Evolutionary conservation across 495 filamentous ascomycete species (phyloP), one percentile per base, ranked within the genome.

Genomic region (Aeminium ludgeri): DNA sequence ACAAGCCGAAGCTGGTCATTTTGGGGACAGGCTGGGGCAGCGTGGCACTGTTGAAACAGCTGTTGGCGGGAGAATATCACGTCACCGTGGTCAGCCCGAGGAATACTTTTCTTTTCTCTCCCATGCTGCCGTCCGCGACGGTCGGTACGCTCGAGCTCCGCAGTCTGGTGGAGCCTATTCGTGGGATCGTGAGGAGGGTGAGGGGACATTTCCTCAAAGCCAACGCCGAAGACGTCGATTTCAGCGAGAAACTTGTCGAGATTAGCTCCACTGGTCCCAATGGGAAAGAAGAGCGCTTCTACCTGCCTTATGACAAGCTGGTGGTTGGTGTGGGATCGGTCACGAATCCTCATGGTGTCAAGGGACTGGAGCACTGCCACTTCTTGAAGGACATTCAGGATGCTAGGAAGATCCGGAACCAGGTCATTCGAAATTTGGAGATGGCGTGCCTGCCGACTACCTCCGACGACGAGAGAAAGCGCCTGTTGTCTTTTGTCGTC

Each of bases 241-340:
- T 96, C 52, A 86, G 83, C 0, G 69, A 80, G 47, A 91, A 91
- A 54, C 59, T 99, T 37, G 75, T 99, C 1, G 91, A 99, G 59
- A 66, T 94, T 4, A 72, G 75, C 0, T 82, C 91, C 52, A 64
- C 63, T 5, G 75, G 83, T 45, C 59, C 68, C n/a, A 62, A 65
- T 44, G 89, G 89, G 8, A 61, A 80, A 34, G 70, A 73, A 51
- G 65, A 74, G 44, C 65, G 72, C 30, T 96, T 99, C 61, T 99
- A 99, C 64, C 62, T 99, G 1, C 91, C 91, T 0, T 99, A 99
- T 51, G 91, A 99, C 56, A 99, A 99, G 64, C 67, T 99, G n/a
- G 84, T 99, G 15, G 67, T 99, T 51, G 86, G 75, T 42, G 86
- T 95, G 40, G 89, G 89, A 18, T 94, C 86, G 25, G 72, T 79